phyloP scores from a whole-genome alignment of 2,329 filamentous ascomycete species.

The Alternaria infectoria region DNA sequence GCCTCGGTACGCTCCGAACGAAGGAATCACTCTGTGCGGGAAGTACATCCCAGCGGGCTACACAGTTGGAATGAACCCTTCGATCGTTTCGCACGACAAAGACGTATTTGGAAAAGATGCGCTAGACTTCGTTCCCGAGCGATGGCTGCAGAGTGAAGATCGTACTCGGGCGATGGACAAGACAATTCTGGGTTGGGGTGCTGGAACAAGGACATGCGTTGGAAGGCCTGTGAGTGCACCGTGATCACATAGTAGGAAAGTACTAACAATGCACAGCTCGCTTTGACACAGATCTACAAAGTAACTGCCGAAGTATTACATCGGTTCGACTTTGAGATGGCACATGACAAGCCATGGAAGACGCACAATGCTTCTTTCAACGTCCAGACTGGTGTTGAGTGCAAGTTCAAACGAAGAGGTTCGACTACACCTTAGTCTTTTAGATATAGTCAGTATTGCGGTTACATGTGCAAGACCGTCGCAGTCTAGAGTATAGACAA shows the following conservation, averaged over 20 bases:
- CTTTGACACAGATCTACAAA: constrained; percentile 30
- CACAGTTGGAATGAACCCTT: constrained; percentile 74
- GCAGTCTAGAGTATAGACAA: background rate
- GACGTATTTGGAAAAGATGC: constrained; percentile 1
- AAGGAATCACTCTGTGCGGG: constrained; percentile 68
- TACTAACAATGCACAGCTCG: constrained; percentile 1
- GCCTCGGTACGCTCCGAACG: constrained; percentile 71
- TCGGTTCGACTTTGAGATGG: constrained; percentile 22
- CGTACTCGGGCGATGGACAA: constrained; percentile 4
- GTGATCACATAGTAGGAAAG: background rate
- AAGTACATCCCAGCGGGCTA: constrained; percentile 69
- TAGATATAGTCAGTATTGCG: background rate
- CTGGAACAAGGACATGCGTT: constrained; percentile 70
- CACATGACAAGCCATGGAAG: constrained; percentile 28
- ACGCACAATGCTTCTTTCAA: constrained; percentile 28
- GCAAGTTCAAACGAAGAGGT: constrained; percentile 9
- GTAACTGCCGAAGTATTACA: constrained; percentile 25
- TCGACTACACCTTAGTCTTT: background rate
- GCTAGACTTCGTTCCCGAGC: constrained; percentile 2
- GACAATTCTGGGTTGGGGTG: constrained; percentile 60
- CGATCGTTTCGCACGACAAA: constrained; percentile 52
- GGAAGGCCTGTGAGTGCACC: constrained; percentile 58
- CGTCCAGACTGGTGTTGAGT: constrained; percentile 23
- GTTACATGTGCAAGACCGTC: background rate
- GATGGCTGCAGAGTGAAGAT: constrained; percentile 7